Base-by-base conservation (phyloP, 2,329 filamentous ascomycete genomes). In the Penicillium frequentans region DNA sequence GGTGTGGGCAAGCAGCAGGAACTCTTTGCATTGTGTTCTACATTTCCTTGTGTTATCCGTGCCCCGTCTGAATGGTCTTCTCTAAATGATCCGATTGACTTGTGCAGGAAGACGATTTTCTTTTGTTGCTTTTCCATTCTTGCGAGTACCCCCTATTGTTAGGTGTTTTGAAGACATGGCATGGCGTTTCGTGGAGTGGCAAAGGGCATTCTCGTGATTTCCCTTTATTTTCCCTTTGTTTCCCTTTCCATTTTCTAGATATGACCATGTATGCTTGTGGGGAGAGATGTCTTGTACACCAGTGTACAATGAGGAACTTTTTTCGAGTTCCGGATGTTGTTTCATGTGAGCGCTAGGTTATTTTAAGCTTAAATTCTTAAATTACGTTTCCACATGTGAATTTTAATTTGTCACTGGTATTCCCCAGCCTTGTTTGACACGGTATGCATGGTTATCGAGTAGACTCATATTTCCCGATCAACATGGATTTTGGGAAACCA, bases 111-210 rank as follows among this genome's bases (percentile, higher is more conserved):
- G 9, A 42, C 21, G n/a, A 13, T 13, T 42, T 23, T 23, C 39
- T 4, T 42, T 23, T 13, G 19, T n/a, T 39, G 23, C 42, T 27
- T 29, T 23, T 42, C 21, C 37, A 31, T 60, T 58, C 57, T 61
- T 49, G 61, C 64, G 63, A 66, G 52, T 66, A 61, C 64, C 61
- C 58, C 64, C 52, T 65, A 55, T 47, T 59, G 57, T 59, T 66
- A 55, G 58, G 58, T 50, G 53, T 47, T 61, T 57, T 47, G 27
- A 60, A 56, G 54, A 61, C 59, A 62, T 64, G 56, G 61, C 58
- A 60, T 19, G 64, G 64, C 64, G 64, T 66, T 65, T 59, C 48
- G 59, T 46, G 59, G 59, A 54, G 43, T 53, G 55, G 51, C 26
- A 59, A 54, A 48, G 55, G 52, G 52, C 46, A 26, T 43, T 58